Evolutionary conservation across 805 yeast species (phyloP).

Genomic region (Nakazawaea ishiwadae): DNA sequence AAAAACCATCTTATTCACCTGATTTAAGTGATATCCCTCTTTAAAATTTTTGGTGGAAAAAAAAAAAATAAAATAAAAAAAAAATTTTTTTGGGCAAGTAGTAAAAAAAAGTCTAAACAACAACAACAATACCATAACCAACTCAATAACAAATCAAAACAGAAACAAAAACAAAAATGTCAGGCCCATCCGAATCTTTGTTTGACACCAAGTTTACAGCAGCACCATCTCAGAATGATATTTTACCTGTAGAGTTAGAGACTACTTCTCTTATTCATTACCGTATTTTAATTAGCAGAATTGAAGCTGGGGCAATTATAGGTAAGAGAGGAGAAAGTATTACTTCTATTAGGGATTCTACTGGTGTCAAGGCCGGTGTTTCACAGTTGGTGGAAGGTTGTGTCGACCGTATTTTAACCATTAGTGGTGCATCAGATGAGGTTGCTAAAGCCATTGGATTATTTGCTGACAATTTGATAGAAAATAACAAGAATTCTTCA

Average conservation of each 20-base stretch:
- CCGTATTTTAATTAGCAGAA: conserved; percentile 70
- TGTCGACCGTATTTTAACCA: conserved; percentile 76
- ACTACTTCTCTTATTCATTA: conserved; percentile 27
- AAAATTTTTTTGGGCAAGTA: too few relatives aligned
- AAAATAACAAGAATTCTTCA: conserved; percentile 27
- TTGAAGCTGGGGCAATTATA: conserved; percentile 87
- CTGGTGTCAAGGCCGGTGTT: conserved; percentile 82
- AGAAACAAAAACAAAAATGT: too few relatives aligned
- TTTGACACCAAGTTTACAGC: conserved; percentile 24
- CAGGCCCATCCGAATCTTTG: conserved; percentile 25
- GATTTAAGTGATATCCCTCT: too few relatives aligned
- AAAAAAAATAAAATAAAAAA: too few relatives aligned
- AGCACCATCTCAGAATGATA: conserved; percentile 7
- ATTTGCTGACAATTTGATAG: conserved; percentile 57
- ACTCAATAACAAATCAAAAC: neutral
- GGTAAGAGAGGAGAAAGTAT: conserved; percentile 82
- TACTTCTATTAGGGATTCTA: conserved; percentile 66
- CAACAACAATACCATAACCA: neutral
- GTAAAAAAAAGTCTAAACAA: too few relatives aligned
- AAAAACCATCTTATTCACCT: too few relatives aligned
- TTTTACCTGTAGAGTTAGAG: conserved; percentile 12
- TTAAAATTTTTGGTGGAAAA: too few relatives aligned
- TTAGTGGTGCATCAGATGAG: conserved; percentile 66
- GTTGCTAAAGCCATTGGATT: conserved; percentile 67
- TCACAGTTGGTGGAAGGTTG: conserved; percentile 77